Base-by-base conservation (phyloP, 495 filamentous ascomycete genomes). In the Daldinia childiae region DNA sequence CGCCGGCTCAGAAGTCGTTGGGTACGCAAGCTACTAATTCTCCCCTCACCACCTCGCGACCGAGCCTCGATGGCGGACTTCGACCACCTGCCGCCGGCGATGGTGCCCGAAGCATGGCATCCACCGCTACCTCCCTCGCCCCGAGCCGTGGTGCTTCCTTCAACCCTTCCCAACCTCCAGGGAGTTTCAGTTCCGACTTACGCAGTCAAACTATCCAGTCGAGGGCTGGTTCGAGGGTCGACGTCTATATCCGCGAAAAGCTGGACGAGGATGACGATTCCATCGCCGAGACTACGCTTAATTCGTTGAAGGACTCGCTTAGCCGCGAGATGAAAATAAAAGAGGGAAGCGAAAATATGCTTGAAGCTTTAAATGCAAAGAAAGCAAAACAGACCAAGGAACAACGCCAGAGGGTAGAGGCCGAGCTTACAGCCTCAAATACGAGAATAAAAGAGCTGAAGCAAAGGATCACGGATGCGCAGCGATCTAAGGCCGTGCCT, bases 291-390 rank as follows among this genome's bases (percentile, higher is more conserved):
- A 88, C 93, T 78, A 88, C 89, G 15, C 87, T 96, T 71, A 87
- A 88, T 27, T 82, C 88, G 45, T 84, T 96, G 66, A 87, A 90
- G 64, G 93, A 97, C 74, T 88, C 89, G 76, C 90, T 99, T 64
- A 94, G 92, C 55, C 93, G 94, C 74, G 95, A 98, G 78, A 90
- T 92, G 80, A 98, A 98, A 84, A 98, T 98, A 76, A 98, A 97
- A 80, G 90, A 93, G 65, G 95, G 95, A 26, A 97, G 94, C 58
- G 95, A 99, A 84, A 99, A 99, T 77, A 88, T 98, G 86, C 81
- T 99, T 58, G 95, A 98, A 82, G 95, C 95, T 17, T 78, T 99
- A 65, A 91, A 96, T 74, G 83, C 89, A n/a, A 99, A 99, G 80
- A 97, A 95, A 76, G 89, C 92, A 12, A 99, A 98, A 78, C 94